A percentile compares a stretch with the other conserved stretches of the same genome.
Conservation (phyloP, 1,284 basidiomycete species). For the Marasmius oreades region DNA sequence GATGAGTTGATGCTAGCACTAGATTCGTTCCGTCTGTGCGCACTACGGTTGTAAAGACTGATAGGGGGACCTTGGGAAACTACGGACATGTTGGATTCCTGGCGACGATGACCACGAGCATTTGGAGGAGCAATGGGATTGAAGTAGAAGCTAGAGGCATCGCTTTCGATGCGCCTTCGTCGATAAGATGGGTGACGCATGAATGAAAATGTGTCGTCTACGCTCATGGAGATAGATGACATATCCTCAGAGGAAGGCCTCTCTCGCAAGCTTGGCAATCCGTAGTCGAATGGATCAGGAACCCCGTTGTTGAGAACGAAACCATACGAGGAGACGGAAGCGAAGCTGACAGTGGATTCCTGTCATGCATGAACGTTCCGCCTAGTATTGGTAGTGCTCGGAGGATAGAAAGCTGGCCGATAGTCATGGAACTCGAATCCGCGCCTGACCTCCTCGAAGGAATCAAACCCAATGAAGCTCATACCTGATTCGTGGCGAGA, state of each 20-base stretch:
- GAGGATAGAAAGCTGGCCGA: slow-evolving; percentile 62
- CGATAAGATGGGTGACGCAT: slow-evolving; percentile 37
- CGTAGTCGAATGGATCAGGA: slow-evolving; percentile 76
- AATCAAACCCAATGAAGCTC: slow-evolving; percentile 69
- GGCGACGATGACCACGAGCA: slow-evolving; percentile 42
- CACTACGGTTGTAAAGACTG: slow-evolving; percentile 62
- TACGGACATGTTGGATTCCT: slow-evolving; percentile 42
- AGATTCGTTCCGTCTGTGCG: slow-evolving; percentile 48
- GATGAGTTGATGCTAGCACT: slow-evolving; percentile 51
- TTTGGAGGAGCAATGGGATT: slow-evolving; percentile 31
- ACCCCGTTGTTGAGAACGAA: slow-evolving; percentile 60
- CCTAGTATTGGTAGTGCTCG: slow-evolving; percentile 2
- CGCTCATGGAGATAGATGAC: slow-evolving; percentile 42
- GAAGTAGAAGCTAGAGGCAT: slow-evolving; percentile 76
- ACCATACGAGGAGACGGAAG: slow-evolving; percentile 81
- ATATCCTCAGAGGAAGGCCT: slow-evolving; percentile 56
- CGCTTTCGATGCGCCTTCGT: slow-evolving; percentile 64
- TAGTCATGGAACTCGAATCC: slow-evolving; percentile 68
- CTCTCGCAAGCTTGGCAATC: slow-evolving; percentile 44
- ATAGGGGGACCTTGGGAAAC: slow-evolving; percentile 58
- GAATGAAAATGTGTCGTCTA: slow-evolving; percentile 75
- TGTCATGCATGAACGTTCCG: slow-evolving; percentile 38
- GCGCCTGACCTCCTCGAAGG: slow-evolving; percentile 69
- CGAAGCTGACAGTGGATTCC: slow-evolving; percentile 72
- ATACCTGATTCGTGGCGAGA: slow-evolving; percentile 48